These are phyloP conservation scores for Physcia stellaris DNA, from an alignment of 495 filamentous ascomycete genomes.

Conservation along the genomic window DNA sequence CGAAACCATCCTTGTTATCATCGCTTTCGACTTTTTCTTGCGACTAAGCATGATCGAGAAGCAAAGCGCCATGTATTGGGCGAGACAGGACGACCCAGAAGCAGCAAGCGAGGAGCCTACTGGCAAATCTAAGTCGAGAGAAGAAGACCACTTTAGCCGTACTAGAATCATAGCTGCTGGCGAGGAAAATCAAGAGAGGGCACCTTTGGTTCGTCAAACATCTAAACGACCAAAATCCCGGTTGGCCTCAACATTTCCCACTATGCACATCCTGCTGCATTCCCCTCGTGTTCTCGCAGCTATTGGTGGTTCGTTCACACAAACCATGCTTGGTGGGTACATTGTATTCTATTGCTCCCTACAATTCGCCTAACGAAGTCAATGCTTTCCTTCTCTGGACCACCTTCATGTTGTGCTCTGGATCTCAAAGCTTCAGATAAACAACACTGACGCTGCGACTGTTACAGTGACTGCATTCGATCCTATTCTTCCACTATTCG, in stretches of 20 bases:
- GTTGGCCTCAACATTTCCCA: constrained; percentile 2
- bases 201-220: background rate
- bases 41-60: constrained; percentile 14
- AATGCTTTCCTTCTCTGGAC: no score
- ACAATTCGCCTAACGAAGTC: no score
- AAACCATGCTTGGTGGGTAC: constrained; percentile 42
- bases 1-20: constrained; percentile 5
- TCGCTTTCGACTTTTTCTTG: constrained; percentile 10
- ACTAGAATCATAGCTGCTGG: background rate
- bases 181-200: background rate
- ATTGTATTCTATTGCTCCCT: no score
- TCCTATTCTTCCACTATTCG: constrained; percentile 49
- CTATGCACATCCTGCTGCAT: constrained; percentile 27
- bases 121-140: background rate
- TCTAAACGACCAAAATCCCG: background rate
- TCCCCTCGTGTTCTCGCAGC: constrained; percentile 33
- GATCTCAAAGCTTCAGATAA: no score
- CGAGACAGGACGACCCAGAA: background rate
- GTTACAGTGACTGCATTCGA: constrained; percentile 46
- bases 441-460: no score
- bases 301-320: constrained; percentile 31
- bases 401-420: no score
- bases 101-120: background rate
- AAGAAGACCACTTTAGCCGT: background rate
- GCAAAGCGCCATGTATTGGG: constrained; percentile 4